A percentile compares a stretch with the other conserved stretches of the same genome.
Conservation (phyloP, 2,329 filamentous ascomycete species). For the Fusarium penzigii region DNA sequence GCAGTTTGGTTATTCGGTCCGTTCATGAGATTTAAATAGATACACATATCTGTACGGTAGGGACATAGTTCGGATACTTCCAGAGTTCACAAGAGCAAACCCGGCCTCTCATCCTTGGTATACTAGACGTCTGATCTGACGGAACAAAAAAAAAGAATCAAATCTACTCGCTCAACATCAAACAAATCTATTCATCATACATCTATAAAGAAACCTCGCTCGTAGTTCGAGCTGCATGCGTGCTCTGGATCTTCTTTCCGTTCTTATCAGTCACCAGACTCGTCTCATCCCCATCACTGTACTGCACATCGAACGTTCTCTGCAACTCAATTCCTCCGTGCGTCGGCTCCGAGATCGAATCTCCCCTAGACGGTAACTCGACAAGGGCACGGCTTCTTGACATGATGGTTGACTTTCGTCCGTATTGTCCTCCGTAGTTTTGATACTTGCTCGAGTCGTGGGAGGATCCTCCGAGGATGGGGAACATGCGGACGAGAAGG, state of each 20-base stretch:
- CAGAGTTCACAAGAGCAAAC: no score
- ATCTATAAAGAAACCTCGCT: slow-evolving; percentile 9
- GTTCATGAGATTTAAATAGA: no score
- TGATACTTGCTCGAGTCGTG: slow-evolving; percentile 28
- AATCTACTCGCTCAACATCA: no score
- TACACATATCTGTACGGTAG: no score
- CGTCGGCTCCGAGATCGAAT: slow-evolving; percentile 14
- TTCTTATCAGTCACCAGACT: slow-evolving; percentile 17
- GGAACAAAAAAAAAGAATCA: no score
- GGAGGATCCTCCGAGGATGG: slow-evolving; percentile 31
- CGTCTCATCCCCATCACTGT: slow-evolving; percentile 26
- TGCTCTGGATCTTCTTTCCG: slow-evolving; percentile 12
- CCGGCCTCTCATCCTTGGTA: no score
- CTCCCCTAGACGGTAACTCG: slow-evolving; percentile 21
- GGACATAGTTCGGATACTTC: no score
- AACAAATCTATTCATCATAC: not conserved
- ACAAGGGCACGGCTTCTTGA: slow-evolving; percentile 21
- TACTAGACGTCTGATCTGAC: no score
- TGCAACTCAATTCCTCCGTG: slow-evolving; percentile 28
- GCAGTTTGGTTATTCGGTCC: no score
- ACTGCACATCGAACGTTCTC: slow-evolving; percentile 25
- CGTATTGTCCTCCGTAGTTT: slow-evolving; percentile 21
- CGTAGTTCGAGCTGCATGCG: slow-evolving; percentile 7
- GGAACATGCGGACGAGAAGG: slow-evolving; percentile 28
- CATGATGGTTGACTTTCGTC: slow-evolving; percentile 20